A percentile compares a stretch with the other conserved stretches of the same genome.
phyloP scores from a whole-genome alignment of 2,329 filamentous ascomycete species.

The Cryoendolithus antarcticus region DNA sequence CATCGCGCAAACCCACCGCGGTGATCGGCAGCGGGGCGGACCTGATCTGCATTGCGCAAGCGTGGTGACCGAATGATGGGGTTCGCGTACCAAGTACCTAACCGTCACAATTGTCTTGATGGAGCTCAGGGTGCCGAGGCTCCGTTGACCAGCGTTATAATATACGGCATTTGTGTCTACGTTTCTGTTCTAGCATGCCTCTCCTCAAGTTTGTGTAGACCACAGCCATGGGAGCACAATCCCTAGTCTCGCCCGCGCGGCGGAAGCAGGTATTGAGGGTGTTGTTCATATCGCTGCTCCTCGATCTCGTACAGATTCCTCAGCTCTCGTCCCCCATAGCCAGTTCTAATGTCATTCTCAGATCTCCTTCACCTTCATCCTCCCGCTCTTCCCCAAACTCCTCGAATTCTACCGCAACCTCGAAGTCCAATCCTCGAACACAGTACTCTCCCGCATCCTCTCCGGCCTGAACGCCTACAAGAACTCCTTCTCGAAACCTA shows the following conservation, averaged over 20 bases:
- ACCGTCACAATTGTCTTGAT: too few species aligned
- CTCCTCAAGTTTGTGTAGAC: too few species aligned
- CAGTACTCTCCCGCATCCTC: constrained; percentile 67
- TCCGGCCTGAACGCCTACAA: constrained; percentile 88
- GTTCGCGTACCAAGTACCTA: too few species aligned
- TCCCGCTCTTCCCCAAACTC: constrained; percentile 88
- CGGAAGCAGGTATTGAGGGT: constrained; percentile 77
- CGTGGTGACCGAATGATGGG: too few species aligned
- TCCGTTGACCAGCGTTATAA: too few species aligned
- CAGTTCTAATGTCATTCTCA: constrained; percentile 25
- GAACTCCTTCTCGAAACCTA: constrained; percentile 77
- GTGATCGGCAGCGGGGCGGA: too few species aligned
- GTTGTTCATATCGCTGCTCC: constrained; percentile 74
- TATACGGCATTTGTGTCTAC: too few species aligned
- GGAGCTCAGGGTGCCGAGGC: too few species aligned
- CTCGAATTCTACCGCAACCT: constrained; percentile 90
- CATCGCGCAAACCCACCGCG: too few species aligned
- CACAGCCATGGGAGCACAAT: constrained; percentile 5
- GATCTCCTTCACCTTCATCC: constrained; percentile 98
- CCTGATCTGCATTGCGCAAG: too few species aligned
- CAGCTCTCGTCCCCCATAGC: not conserved
- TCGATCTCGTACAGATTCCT: constrained; percentile 60
- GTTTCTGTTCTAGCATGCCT: too few species aligned
- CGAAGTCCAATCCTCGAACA: constrained; percentile 48
- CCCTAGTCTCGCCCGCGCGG: constrained; percentile 11